phyloP scores from a whole-genome alignment of 2,329 filamentous ascomycete species.

The Aspergillus sp. region DNA sequence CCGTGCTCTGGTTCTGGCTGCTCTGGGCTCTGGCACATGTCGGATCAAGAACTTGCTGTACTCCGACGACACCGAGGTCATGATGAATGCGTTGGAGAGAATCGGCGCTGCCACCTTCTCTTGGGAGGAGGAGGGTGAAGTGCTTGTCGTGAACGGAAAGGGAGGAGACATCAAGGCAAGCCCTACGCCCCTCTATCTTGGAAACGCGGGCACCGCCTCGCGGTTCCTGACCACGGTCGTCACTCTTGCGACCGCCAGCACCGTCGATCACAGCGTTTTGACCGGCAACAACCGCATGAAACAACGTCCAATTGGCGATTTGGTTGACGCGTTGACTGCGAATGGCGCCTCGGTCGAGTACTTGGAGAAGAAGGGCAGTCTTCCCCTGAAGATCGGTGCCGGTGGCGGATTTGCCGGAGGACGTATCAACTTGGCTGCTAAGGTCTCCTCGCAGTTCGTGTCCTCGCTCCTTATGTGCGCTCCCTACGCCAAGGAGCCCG shows the following conservation, averaged over 20 bases:
- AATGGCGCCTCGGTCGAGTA: slow-evolving; percentile 91
- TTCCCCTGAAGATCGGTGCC: slow-evolving; percentile 80
- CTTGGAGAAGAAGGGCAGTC: slow-evolving; percentile 74
- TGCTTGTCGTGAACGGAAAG: slow-evolving; percentile 83
- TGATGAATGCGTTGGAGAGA: slow-evolving; percentile 85
- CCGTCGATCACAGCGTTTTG: slow-evolving; percentile 68
- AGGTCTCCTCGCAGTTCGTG: slow-evolving; percentile 98
- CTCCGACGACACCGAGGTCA: slow-evolving; percentile 95
- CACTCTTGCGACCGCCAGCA: slow-evolving; percentile 69
- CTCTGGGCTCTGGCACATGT: slow-evolving; percentile 80
- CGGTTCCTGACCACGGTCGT: slow-evolving; percentile 92
- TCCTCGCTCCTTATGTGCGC: slow-evolving; percentile 96
- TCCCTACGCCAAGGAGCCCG: slow-evolving; percentile 90
- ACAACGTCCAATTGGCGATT: slow-evolving; percentile 83
- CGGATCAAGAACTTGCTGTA: slow-evolving; percentile 89
- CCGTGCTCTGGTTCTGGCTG: slow-evolving; percentile 87
- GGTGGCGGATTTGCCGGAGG: slow-evolving; percentile 81
- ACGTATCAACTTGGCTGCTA: slow-evolving; percentile 86
- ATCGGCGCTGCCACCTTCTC: slow-evolving; percentile 83
- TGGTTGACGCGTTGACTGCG: slow-evolving; percentile 81
- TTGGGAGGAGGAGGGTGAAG: slow-evolving; percentile 93
- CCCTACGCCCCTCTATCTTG: slow-evolving; percentile 77
- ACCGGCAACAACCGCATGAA: slow-evolving; percentile 98
- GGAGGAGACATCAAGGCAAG: slow-evolving; percentile 81
- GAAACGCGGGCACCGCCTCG: slow-evolving; percentile 94